Percentiles rank a stretch among this genome's conserved stretches.
Evolutionary conservation across 1,284 basidiomycete genomes (phyloP).

Genomic region (Cryptococcus floricola): DNA sequence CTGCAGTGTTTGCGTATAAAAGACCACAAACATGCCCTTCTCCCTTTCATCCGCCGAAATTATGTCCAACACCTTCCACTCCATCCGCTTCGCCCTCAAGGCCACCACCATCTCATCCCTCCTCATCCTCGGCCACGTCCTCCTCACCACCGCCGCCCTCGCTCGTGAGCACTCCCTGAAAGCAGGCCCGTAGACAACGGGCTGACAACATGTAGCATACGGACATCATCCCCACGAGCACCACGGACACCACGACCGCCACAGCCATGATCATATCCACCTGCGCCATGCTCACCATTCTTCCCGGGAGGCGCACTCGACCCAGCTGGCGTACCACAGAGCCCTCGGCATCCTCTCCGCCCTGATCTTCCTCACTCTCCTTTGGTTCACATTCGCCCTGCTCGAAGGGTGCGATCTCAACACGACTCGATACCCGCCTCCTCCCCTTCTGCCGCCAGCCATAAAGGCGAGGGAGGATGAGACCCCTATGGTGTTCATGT

Average conservation of each 20-base stretch:
- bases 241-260: no score
- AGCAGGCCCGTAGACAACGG: not conserved
- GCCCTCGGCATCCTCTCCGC: conserved; percentile 16
- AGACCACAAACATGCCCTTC: not conserved
- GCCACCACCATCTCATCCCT: conserved; percentile 14
- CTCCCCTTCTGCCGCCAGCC: not conserved
- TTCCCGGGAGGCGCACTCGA: no score
- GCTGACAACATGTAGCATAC: not conserved
- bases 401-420: conserved; percentile 19
- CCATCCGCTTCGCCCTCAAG: conserved; percentile 12
- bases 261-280: not conserved
- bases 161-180: conserved; percentile 13
- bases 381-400: conserved; percentile 27
- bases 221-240: not conserved
- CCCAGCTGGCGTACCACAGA: no score
- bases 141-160: conserved; percentile 13
- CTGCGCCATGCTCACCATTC: not conserved
- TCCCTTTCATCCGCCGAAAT: not conserved
- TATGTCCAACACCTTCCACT: conserved; percentile 3
- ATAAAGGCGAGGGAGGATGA: not conserved
- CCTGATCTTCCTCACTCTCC: conserved; percentile 23
- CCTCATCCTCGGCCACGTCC: conserved; percentile 20
- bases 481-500: conserved; percentile 8
- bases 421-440: not conserved
- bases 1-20: not conserved